phyloP scores from a whole-genome alignment of 1,139 yeast species.

The Suhomyces chickasaworum region DNA sequence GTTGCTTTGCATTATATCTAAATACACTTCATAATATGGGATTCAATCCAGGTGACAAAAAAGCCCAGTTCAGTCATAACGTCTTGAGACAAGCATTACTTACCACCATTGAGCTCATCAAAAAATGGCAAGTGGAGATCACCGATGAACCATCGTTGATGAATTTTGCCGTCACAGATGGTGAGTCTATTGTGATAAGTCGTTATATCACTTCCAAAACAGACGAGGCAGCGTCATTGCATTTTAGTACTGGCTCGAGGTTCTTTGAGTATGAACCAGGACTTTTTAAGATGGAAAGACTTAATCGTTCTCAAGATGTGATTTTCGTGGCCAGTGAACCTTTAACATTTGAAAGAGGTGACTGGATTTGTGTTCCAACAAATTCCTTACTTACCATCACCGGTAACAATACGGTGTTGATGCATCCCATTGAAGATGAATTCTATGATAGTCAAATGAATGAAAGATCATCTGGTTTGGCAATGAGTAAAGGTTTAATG shows the following conservation, averaged over 20 bases:
- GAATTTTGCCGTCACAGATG: constrained; percentile 95
- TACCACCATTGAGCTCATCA: constrained; percentile 71
- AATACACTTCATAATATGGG: constrained; percentile 80
- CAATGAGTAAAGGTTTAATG: constrained; percentile 88
- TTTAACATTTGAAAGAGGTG: constrained; percentile 91
- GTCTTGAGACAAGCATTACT: constrained; percentile 68
- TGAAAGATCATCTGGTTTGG: constrained; percentile 76
- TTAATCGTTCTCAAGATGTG: constrained; percentile 89
- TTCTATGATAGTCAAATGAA: constrained; percentile 71
- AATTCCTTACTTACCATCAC: constrained; percentile 84
- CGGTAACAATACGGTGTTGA: constrained; percentile 73
- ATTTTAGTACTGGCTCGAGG: constrained; percentile 90
- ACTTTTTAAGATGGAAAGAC: constrained; percentile 89
- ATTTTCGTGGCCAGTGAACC: constrained; percentile 98
- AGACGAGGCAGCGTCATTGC: constrained; percentile 95
- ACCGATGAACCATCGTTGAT: constrained; percentile 77
- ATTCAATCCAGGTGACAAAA: constrained; percentile 55
- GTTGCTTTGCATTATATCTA: constrained; percentile 85
- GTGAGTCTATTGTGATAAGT: constrained; percentile 82
- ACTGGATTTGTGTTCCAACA: constrained; percentile 97
- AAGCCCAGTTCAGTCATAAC: constrained; percentile 48
- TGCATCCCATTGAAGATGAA: constrained; percentile 91
- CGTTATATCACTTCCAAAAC: constrained; percentile 85
- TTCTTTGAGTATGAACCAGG: constrained; percentile 90
- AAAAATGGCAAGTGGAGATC: constrained; percentile 58